A percentile compares a stretch with the other conserved stretches of the same genome.
These are phyloP conservation scores for Mortierella sp. DNA, from an alignment of 371 early-diverging fungal species.

Conservation along the genomic window DNA sequence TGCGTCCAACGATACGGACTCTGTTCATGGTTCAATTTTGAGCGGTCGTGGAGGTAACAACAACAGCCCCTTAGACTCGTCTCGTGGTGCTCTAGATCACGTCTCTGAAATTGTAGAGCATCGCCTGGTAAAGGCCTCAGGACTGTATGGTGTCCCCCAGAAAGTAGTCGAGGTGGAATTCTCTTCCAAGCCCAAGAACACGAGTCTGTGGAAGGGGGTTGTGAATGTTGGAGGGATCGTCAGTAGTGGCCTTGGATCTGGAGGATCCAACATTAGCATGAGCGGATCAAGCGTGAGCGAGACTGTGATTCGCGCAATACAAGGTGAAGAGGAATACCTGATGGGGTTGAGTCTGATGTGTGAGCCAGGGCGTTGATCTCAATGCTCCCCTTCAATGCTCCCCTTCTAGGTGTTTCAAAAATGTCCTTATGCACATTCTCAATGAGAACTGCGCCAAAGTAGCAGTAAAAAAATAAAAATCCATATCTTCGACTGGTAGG, in stretches of 20 bases:
- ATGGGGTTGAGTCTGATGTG: conserved; percentile 53
- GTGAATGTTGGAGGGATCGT: conserved; percentile 10
- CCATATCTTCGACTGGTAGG: no score
- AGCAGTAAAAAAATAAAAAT: background rate
- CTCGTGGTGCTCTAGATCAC: conserved; percentile 33
- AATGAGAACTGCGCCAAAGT: background rate
- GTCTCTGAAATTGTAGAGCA: conserved; percentile 51
- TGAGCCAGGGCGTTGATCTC: conserved; percentile 33
- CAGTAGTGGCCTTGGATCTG: background rate
- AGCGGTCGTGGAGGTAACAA: background rate
- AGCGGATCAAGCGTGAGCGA: conserved; percentile 24
- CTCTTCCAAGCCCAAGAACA: conserved; percentile 22
- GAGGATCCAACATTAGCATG: conserved; percentile 10
- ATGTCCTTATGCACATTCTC: conserved; percentile 1
- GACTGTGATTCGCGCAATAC: conserved; percentile 47
- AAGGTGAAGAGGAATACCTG: conserved; percentile 53
- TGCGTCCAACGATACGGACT: conserved; percentile 7
- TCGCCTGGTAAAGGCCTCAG: conserved; percentile 50
- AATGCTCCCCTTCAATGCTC: background rate
- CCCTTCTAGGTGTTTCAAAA: background rate
- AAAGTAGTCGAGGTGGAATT: conserved; percentile 50
- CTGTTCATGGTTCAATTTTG: conserved; percentile 2
- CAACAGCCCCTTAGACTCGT: background rate
- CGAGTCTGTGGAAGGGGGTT: conserved; percentile 38
- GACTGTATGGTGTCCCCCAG: conserved; percentile 44